Base-by-base conservation (phyloP, 1,284 basidiomycete species). In the Anthracocystis walkeri region DNA sequence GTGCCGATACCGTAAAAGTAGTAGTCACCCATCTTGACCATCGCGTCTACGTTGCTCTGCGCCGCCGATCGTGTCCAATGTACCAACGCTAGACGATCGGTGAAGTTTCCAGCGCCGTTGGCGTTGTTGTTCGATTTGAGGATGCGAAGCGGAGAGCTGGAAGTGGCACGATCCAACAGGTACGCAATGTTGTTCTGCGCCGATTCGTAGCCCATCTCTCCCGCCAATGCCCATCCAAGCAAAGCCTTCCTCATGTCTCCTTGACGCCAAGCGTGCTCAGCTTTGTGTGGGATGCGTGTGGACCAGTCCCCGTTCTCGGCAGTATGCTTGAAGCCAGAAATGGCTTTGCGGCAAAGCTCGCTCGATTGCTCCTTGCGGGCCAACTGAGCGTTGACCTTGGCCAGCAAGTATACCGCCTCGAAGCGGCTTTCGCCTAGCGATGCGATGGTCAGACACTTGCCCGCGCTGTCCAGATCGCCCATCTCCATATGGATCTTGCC, bases 151-250 rank as follows among this genome's bases (percentile, higher is more conserved):
- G 35, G 35, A 49, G 68, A 50, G 2, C 70, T 61, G 20, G 63
- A 59, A 21, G 77, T 73, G 59, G 79, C 73, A 14, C 95, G 92
- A 82, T 97, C 95, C 51, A 99, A 87, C 63, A 96, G 89, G 84
- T 91, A 97, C 0, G 95, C 97, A 11, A 99, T 87, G 81, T 99
- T 99, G 85, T 95, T 98, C 87, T 98, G 95, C 2, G 94, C 96
- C 40, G 91, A 89, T 86, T 99, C 96, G 57, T 90, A 91, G 0
- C 97, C 97, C 74, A 93, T 88, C 87, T 99, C 82, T 14, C 76
- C 97, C 5, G 94, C 94, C 38, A 94, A 92, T 58, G 97, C 89
- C 91, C 93, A 95, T n/a, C 76, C 79, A 1, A 81, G 67, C 16
- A 85, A 58, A 4, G 83, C 81, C 21, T 74, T 78, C 10, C 65